Percentiles rank a stretch among this genome's conserved stretches.
These are phyloP conservation scores for Epichloe uncinata DNA, from an alignment of 2,329 filamentous ascomycete species.

Conservation along the genomic window DNA sequence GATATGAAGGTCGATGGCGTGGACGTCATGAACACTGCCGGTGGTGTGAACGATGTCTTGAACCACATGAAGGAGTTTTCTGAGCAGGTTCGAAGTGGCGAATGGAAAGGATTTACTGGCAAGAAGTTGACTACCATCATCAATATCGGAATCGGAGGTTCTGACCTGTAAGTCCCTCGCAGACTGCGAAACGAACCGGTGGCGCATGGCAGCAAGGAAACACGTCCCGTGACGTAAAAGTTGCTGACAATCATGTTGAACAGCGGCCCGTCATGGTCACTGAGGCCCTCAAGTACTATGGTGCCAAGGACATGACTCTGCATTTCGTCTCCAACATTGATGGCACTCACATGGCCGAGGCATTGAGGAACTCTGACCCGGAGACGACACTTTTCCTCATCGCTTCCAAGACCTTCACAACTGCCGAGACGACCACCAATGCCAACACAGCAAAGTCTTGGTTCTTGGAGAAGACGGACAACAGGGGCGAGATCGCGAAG, in stretches of 20 bases:
- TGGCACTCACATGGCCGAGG: slow-evolving; percentile 93
- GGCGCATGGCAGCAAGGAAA: neutral
- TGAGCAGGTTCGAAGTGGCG: slow-evolving; percentile 82
- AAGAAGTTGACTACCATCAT: slow-evolving; percentile 95
- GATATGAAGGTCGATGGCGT: slow-evolving; percentile 74
- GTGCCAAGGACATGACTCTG: slow-evolving; percentile 69
- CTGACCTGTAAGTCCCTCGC: slow-evolving; percentile 71
- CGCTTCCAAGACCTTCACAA: slow-evolving; percentile 98
- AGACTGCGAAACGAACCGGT: neutral
- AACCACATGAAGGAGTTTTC: slow-evolving; percentile 98
- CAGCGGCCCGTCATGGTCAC: slow-evolving; percentile 96
- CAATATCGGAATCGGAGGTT: slow-evolving; percentile 97
- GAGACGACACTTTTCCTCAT: slow-evolving; percentile 98
- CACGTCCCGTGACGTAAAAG: no score
- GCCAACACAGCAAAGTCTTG: slow-evolving; percentile 93
- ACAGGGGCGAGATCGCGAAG: slow-evolving; percentile 85
- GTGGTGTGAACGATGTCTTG: slow-evolving; percentile 80
- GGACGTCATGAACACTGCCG: slow-evolving; percentile 81
- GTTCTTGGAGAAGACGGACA: slow-evolving; percentile 72
- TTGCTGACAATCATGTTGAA: neutral
- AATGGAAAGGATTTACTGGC: slow-evolving; percentile 95
- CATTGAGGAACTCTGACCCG: slow-evolving; percentile 74
- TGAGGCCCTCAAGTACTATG: slow-evolving; percentile 92
- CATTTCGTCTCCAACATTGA: slow-evolving; percentile 99
- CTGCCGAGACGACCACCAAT: slow-evolving; percentile 92